phyloP scores from a whole-genome alignment of 2,329 filamentous ascomycete genomes.

The Lecanicillium sp. region DNA sequence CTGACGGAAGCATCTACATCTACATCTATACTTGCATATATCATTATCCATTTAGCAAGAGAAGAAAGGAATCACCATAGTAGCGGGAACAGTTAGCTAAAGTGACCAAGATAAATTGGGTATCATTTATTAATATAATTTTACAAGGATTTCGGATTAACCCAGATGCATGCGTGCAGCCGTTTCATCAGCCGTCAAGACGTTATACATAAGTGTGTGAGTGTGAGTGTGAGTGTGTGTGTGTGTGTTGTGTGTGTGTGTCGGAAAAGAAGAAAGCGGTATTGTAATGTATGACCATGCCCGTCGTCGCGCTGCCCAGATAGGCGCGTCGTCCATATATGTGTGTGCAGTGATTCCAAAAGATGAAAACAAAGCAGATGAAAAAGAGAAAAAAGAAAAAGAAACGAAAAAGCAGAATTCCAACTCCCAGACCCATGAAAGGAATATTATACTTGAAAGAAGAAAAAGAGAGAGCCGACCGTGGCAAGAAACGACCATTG shows the following conservation, averaged over 20 bases:
- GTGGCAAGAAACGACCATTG: neutral
- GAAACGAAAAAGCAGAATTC: neutral
- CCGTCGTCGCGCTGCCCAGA: too few species aligned
- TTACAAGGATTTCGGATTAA: slow-evolving; percentile 4
- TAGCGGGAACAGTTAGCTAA: neutral
- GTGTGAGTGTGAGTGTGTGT: too few species aligned
- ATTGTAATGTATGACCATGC: too few species aligned
- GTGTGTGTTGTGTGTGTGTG: too few species aligned
- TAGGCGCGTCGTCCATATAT: too few species aligned
- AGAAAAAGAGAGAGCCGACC: neutral
- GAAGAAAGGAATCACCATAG: neutral
- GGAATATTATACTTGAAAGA: neutral
- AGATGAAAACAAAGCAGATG: neutral
- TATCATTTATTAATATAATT: slow-evolving; percentile 15
- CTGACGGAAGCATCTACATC: slow-evolving; percentile 16
- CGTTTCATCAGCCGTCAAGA: slow-evolving; percentile 10
- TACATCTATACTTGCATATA: slow-evolving; percentile 12
- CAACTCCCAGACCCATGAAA: slow-evolving; percentile 1
- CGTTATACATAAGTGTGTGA: too few species aligned
- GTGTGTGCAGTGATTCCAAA: neutral
- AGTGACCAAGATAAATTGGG: slow-evolving; percentile 4
- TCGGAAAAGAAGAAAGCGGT: too few species aligned
- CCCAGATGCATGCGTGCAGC: slow-evolving; percentile 6
- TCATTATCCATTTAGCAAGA: neutral
- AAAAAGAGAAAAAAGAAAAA: neutral